phyloP scores from a whole-genome alignment of 2,329 filamentous ascomycete species.

The Stachybotrys elegans region DNA sequence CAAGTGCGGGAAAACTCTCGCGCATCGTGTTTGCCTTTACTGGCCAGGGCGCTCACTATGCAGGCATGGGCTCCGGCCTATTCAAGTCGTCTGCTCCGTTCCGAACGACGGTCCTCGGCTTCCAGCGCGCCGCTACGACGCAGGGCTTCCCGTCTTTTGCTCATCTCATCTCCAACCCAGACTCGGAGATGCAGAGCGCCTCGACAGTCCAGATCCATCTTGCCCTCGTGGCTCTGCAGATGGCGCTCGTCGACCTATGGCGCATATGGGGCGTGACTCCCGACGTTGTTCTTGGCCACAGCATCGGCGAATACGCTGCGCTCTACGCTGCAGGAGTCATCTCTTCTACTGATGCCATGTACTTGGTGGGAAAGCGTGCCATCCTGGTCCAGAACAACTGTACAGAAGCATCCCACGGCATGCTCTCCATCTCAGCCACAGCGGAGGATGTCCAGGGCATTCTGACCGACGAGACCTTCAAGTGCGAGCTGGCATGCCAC shows the following conservation, averaged over 20 bases:
- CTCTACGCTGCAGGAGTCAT: constrained; percentile 58
- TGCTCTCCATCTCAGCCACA: constrained; percentile 26
- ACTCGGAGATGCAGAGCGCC: constrained; percentile 9
- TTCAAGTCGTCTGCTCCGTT: constrained; percentile 26
- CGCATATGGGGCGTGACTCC: constrained; percentile 31
- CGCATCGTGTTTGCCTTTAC: constrained; percentile 35
- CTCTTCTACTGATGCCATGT: constrained; percentile 55
- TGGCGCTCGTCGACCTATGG: constrained; percentile 38
- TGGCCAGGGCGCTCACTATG: constrained; percentile 34
- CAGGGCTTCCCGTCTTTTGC: constrained; percentile 34
- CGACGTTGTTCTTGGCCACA: constrained; percentile 43
- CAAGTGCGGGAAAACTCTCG: background rate
- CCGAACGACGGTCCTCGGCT: constrained; percentile 22
- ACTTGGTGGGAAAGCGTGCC: constrained; percentile 57
- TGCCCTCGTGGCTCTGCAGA: constrained; percentile 31
- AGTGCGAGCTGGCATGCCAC: constrained; percentile 46
- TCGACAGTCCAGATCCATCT: constrained; percentile 28
- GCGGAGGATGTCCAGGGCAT: constrained; percentile 10
- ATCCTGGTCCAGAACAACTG: constrained; percentile 51
- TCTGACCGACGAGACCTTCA: constrained; percentile 16
- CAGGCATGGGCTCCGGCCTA: constrained; percentile 26
- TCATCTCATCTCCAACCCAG: constrained; percentile 33
- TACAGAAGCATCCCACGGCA: constrained; percentile 27
- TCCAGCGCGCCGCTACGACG: constrained; percentile 22
- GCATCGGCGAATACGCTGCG: constrained; percentile 59